A percentile compares a stretch with the other conserved stretches of the same genome.
These are phyloP conservation scores for Fusarium vanettenii DNA, from an alignment of 2,329 filamentous ascomycete species.

Conservation along the genomic window DNA sequence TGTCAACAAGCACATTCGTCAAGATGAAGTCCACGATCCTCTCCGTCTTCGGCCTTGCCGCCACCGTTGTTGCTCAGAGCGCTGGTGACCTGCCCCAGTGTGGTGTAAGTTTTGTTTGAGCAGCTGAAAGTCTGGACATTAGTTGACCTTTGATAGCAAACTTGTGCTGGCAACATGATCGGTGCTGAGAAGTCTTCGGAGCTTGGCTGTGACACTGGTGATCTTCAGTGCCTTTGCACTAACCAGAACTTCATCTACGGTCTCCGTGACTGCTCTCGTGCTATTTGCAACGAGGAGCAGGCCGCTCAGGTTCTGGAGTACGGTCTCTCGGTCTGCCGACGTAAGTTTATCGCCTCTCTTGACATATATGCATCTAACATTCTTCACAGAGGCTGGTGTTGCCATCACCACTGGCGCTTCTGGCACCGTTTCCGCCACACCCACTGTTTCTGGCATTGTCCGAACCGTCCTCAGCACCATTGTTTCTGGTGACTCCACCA, in stretches of 20 bases:
- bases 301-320: slow-evolving; percentile 53
- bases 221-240: slow-evolving; percentile 60
- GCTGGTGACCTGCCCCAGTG: slow-evolving; percentile 59
- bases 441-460: slow-evolving; percentile 36
- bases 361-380: slow-evolving; percentile 25
- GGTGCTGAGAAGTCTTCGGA: slow-evolving; percentile 52
- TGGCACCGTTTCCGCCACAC: slow-evolving; percentile 36
- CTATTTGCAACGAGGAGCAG: slow-evolving; percentile 53
- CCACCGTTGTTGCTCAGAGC: slow-evolving; percentile 56
- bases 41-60: slow-evolving; percentile 55
- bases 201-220: slow-evolving; percentile 58
- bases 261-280: slow-evolving; percentile 62
- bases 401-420: slow-evolving; percentile 47
- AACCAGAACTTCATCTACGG: slow-evolving; percentile 61
- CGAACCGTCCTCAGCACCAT: slow-evolving; percentile 53
- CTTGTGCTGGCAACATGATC: slow-evolving; percentile 64
- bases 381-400: slow-evolving; percentile 47
- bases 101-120: slow-evolving; percentile 58
- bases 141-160: slow-evolving; percentile 52
- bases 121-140: neutral
- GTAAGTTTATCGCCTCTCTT: slow-evolving; percentile 40
- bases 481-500: slow-evolving; percentile 48
- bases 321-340: slow-evolving; percentile 53
- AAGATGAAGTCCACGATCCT: slow-evolving; percentile 65
- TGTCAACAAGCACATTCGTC: slow-evolving; percentile 40